Base-by-base conservation (phyloP, 202 grass and related monocot genomes). In the Musa balbisiana region DNA sequence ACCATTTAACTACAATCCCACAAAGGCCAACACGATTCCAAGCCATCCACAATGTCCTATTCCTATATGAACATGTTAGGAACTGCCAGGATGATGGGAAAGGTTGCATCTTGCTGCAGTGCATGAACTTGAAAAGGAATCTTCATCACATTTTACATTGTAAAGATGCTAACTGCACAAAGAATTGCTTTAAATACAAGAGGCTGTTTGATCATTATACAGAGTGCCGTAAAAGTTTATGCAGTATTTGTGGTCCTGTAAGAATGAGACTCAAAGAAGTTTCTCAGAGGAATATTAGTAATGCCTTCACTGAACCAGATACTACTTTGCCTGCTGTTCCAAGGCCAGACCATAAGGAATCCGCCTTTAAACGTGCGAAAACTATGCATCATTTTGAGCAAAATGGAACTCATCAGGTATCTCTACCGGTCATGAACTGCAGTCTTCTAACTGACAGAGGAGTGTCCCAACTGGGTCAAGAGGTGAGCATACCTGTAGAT, bases 1-100 rank as follows among this genome's bases (percentile, higher is more conserved):
- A 62, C 52, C 12, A 65, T 52, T 64, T 43, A 43, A 43, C 75
- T 43, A 50, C 16, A 27, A 25, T 26, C 49, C 49, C 49, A 53
- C 43, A 43, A 64, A 52, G n/a, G 49, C 3, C n/a, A 25, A 2
- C 19, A 52, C 60, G 10, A 17, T 52, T 21, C 21, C 43, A 53
- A 26, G 49, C 60, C 10, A 65, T 65, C 16, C 75, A 77, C 21
- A 65, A 53, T 63, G 9, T 77, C 65, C 62, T 77, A 27, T 65
- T 66, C 50, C 58, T 77, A 17, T 77, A 77, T 5, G 75, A 66
- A 53, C 75, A 77, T 77, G 75, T 10, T 20, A 77, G 21, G 33
- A 64, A 51, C 49, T 77, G 75, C 11, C 62, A 52, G 59, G 21
- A 64, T 77, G 49, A 65, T 53, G 24, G 23, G 17, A 64, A 76